Percentiles rank a stretch among this genome's conserved stretches.
phyloP scores from a whole-genome alignment of 805 yeast genomes.

The Sungouiella thailandica region DNA sequence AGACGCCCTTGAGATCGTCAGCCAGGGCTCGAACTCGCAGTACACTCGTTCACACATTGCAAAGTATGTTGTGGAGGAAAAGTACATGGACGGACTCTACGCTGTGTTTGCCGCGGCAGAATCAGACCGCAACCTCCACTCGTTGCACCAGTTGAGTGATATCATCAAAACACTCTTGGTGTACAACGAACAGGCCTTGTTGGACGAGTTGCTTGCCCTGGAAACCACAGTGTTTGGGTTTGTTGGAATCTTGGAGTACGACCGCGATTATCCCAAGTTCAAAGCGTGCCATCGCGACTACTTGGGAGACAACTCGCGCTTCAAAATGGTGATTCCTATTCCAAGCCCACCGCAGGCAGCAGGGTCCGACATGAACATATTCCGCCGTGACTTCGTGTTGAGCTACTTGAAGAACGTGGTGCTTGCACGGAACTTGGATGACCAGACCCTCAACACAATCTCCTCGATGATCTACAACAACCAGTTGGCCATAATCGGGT shows the following conservation, averaged over 20 bases:
- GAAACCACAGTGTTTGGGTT: constrained; percentile 43
- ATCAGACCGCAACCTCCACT: constrained; percentile 42
- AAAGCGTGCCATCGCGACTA: constrained; percentile 79
- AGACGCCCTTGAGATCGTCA: constrained; percentile 51
- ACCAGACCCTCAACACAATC: constrained; percentile 63
- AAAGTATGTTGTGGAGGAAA: constrained; percentile 47
- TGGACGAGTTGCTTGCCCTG: constrained; percentile 29
- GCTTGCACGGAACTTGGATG: constrained; percentile 77
- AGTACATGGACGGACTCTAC: constrained; percentile 51
- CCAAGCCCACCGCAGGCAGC: constrained; percentile 41
- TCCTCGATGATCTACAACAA: constrained; percentile 62
- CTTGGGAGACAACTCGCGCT: constrained; percentile 50
- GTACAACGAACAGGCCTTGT: constrained; percentile 53
- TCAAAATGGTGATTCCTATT: constrained; percentile 60
- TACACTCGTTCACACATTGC: constrained; percentile 59
- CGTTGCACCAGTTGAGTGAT: constrained; percentile 63
- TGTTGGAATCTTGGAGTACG: constrained; percentile 80
- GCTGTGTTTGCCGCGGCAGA: constrained; percentile 56
- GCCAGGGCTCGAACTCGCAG: constrained; percentile 56
- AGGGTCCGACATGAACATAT: constrained; percentile 42
- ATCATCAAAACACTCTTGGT: constrained; percentile 66
- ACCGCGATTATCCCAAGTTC: constrained; percentile 74
- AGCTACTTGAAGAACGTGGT: constrained; percentile 86
- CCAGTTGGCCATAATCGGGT: constrained; percentile 62
- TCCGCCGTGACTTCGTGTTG: constrained; percentile 70